Evolutionary conservation across 2,329 filamentous ascomycete genomes (phyloP).

Genomic region (Diaporthe aspalathi): DNA sequence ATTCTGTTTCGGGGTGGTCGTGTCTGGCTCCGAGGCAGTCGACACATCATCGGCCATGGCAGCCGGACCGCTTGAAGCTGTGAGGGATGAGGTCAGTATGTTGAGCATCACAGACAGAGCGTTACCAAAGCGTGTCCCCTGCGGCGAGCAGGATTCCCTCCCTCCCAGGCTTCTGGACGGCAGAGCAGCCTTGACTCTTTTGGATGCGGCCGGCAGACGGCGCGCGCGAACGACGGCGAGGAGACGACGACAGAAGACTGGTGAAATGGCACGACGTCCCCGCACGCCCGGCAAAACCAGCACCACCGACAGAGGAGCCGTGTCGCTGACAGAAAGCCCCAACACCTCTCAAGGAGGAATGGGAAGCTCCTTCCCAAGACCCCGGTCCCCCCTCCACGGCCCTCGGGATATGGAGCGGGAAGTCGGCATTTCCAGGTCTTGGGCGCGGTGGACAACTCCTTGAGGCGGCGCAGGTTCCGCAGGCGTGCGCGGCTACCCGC

Average conservation of each 20-base stretch:
- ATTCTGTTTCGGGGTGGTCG: neutral
- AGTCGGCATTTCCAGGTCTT: slow-evolving; percentile 37
- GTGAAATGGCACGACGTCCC: slow-evolving; percentile 28
- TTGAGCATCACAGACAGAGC: neutral
- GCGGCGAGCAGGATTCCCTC: slow-evolving; percentile 31
- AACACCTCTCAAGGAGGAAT: neutral
- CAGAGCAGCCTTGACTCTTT: slow-evolving; percentile 38
- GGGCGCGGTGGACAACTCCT: slow-evolving; percentile 34
- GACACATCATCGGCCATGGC: slow-evolving; percentile 31
- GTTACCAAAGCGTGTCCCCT: slow-evolving; percentile 16
- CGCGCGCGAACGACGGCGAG: neutral
- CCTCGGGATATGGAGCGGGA: slow-evolving; percentile 18
- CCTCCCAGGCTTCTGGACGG: slow-evolving; percentile 36
- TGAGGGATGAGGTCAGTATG: slow-evolving; percentile 3
- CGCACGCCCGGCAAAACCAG: slow-evolving; percentile 30
- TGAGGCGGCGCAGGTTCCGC: slow-evolving; percentile 14
- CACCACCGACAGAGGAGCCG: slow-evolving; percentile 19
- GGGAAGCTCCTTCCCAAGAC: slow-evolving; percentile 34
- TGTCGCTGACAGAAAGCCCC: slow-evolving; percentile 28
- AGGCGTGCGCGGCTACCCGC: slow-evolving; percentile 33
- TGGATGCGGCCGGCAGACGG: neutral
- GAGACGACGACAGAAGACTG: slow-evolving; percentile 7
- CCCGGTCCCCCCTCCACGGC: slow-evolving; percentile 30
- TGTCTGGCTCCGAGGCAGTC: slow-evolving; percentile 18
- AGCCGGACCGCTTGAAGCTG: neutral